A percentile compares a stretch with the other conserved stretches of the same genome.
Conservation (phyloP, 2,329 filamentous ascomycete genomes). For the Paecilomyces variotii region DNA sequence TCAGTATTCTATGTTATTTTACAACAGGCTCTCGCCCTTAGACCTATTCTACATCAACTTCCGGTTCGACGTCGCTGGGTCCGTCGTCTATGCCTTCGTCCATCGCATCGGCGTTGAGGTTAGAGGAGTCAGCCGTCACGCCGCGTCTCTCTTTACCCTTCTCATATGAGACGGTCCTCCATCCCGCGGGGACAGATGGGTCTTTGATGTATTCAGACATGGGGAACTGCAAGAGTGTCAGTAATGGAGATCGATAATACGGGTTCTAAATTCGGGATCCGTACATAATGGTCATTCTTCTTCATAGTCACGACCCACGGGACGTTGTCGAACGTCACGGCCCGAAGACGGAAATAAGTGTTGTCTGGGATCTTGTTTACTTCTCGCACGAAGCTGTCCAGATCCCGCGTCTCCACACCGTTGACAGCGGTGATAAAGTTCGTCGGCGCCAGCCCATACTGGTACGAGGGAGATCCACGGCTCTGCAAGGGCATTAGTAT, state of each 20-base stretch:
- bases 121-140: conserved; percentile 28
- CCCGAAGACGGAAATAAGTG: conserved; percentile 92
- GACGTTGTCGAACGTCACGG: conserved; percentile 97
- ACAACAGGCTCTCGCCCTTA: conserved; percentile 5
- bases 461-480: conserved; percentile 73
- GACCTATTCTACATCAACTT: conserved; percentile 7
- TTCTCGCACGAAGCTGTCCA: conserved; percentile 70
- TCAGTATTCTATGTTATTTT: conserved; percentile 5
- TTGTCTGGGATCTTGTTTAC: conserved; percentile 89
- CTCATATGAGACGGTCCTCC: conserved; percentile 51
- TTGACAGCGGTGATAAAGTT: conserved; percentile 98
- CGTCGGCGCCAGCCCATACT: conserved; percentile 87
- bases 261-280: conserved; percentile 10
- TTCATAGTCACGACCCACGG: conserved; percentile 99
- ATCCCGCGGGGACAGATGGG: conserved; percentile 42
- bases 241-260: neutral
- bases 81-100: conserved; percentile 31
- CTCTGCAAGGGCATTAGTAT: conserved; percentile 37
- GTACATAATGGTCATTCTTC: conserved; percentile 92
- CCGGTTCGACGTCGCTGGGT: conserved; percentile 32
- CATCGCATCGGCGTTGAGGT: conserved; percentile 41
- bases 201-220: conserved; percentile 60
- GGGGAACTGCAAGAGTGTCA: conserved; percentile 42
- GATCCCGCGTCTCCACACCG: conserved; percentile 71
- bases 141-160: conserved; percentile 31